Conservation (phyloP, 306 rosid species). For the Parietaria judaica region DNA sequence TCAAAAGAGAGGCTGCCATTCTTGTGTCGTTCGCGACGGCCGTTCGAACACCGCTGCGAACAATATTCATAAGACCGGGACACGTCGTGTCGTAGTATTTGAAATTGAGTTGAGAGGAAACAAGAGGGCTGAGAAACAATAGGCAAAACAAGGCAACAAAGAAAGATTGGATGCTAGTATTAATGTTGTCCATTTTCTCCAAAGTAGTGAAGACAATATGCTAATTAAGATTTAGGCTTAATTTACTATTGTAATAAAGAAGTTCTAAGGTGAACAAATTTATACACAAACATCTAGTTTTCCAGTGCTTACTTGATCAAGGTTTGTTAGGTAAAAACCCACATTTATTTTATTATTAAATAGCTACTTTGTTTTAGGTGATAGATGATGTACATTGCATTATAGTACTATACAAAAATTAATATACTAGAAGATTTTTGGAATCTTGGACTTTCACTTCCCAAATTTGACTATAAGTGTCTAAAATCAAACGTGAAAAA, state of each 20-base stretch:
- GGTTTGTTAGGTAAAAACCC: slow-evolving; percentile 38
- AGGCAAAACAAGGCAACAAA: slow-evolving; percentile 33
- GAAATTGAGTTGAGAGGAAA: slow-evolving; percentile 53
- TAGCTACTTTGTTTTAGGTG: slow-evolving; percentile 19
- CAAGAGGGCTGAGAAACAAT: slow-evolving; percentile 39
- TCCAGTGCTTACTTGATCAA: background rate
- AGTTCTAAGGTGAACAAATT: slow-evolving; percentile 6
- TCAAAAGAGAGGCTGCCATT: slow-evolving; percentile 86
- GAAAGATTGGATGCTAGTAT: slow-evolving; percentile 16
- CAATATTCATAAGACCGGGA: slow-evolving; percentile 49
- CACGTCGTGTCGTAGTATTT: slow-evolving; percentile 56
- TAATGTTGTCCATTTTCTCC: background rate
- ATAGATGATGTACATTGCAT: slow-evolving; percentile 23
- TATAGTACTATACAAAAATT: background rate
- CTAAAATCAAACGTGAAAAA: background rate
- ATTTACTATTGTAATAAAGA: slow-evolving; percentile 7
- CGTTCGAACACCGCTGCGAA: slow-evolving; percentile 44
- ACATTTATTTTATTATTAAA: slow-evolving; percentile 12
- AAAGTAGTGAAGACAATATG: slow-evolving; percentile 21
- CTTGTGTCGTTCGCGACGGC: slow-evolving; percentile 72
- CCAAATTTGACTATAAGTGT: slow-evolving; percentile 18
- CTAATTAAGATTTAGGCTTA: background rate
- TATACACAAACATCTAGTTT: background rate
- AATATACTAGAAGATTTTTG: background rate
- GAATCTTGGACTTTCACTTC: background rate